Base-by-base conservation (phyloP, 306 rosid genomes). In the Rubus idaeus region DNA sequence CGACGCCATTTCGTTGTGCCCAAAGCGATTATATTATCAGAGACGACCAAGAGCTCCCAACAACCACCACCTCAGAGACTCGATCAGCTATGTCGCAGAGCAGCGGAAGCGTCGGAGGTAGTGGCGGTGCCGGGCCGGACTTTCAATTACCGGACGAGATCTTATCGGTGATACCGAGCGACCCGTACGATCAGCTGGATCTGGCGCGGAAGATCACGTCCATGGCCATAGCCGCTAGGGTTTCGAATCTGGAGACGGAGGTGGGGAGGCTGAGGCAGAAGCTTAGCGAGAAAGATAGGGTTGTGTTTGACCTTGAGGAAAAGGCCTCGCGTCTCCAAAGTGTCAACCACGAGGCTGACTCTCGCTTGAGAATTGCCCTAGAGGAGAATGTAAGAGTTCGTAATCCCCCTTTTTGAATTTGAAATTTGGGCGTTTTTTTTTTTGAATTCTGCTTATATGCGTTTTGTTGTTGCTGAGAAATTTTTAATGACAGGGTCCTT, bases 191-290 rank as follows among this genome's bases (percentile, higher is more conserved):
- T 6, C 98, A 93, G 75, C 95, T 93, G 57, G 98, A 93, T 91
- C 98, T 93, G 68, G 98, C 98, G 40, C 87, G 98, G 62, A 93
- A 91, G 84, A 93, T 93, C 8, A 93, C 98, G 8, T 93, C 98
- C 79, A 85, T 93, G 95, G 98, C 98, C 47, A 89, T 93, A 35
- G 98, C 98, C 14, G 88, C 98, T 5, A 78, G 98, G 40, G 97
- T 93, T 46, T 82, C 95, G 5, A 84, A 90, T 30, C 96, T 93
- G 18, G 98, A 93, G 74, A 40, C 90, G 16, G 98, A 93, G 46
- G 18, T 85, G 57, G 73, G 62, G 16, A 88, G 80, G 69, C 88
- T 93, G 83, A 90, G 83, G 82, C 88, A 83, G 60, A 83, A 73
- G 78, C 88, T 91, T 13, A 35, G 77, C 1, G 97, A 93, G 42